A percentile compares a stretch with the other conserved stretches of the same genome.
Conservation (phyloP, 495 filamentous ascomycete species). For the Penicillium bovifimosum region DNA sequence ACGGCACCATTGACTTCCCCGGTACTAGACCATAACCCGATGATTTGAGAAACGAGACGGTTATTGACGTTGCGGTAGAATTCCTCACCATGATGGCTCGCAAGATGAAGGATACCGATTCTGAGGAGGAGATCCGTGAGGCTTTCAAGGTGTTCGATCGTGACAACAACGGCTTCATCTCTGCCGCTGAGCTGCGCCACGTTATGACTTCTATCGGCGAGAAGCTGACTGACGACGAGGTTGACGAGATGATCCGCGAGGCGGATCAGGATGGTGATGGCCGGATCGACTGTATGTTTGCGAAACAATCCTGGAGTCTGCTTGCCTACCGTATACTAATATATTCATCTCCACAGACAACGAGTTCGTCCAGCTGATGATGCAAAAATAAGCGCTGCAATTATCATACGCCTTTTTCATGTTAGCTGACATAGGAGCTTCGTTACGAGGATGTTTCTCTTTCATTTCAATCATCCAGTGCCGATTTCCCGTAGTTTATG, state of each 20-base stretch:
- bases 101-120: constrained; percentile 99
- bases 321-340: constrained; percentile 4
- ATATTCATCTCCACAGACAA: constrained; percentile 60
- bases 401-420: constrained; percentile 23
- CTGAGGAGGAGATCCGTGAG: constrained; percentile 97
- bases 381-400: constrained; percentile 81
- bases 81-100: constrained; percentile 99
- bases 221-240: constrained; percentile 98
- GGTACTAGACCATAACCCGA: constrained; percentile 47
- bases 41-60: not conserved
- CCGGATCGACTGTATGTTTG: constrained; percentile 79
- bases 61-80: constrained; percentile 49
- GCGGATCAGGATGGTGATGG: constrained; percentile 99
- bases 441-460: constrained; percentile 22
- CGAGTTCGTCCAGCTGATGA: constrained; percentile 99
- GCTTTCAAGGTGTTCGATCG: constrained; percentile 96
- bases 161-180: constrained; percentile 99
- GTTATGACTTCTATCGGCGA: constrained; percentile 99
- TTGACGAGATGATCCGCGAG: constrained; percentile 99
- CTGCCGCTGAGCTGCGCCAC: constrained; percentile 92
- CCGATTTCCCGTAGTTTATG: constrained; percentile 31
- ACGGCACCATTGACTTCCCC: constrained; percentile 98
- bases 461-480: constrained; percentile 23
- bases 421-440: constrained; percentile 31
- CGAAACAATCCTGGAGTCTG: not conserved